Base-by-base conservation (phyloP, 495 filamentous ascomycete species). In the Neurospora sp. region DNA sequence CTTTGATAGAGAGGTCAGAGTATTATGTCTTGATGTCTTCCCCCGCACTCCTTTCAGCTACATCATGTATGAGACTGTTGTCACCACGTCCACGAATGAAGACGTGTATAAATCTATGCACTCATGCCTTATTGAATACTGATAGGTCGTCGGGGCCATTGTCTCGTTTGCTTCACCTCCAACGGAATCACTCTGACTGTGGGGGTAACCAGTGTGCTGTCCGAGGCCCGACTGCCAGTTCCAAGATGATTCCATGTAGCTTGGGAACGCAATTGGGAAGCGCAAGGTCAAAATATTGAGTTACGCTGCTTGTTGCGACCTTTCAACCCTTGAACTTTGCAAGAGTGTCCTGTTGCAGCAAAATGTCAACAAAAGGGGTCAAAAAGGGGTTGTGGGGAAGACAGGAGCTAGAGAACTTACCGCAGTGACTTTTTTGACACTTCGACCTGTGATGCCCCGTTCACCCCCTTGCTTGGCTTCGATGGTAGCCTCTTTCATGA, bases 401-500 rank as follows among this genome's bases (percentile, higher is more conserved):
- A 54, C 42, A 46, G 0, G 41, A 44, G 41, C 41, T 66, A 73
- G 42, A 71, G 20, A 66, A 79, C 90, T 41, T 80, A 93, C 94
- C 84, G 90, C 89, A 6, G 91, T 92, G 54, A 91, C 93, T 79
- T 93, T 93, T 76, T 89, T 89, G 71, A 97, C 87, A 44, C 90
- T 90, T 75, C 89, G 89, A 8, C 92, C 91, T 49, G 90, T 92
- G 72, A 96, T 88, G 20, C 87, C 86, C 78, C 89, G 89, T 79
- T 95, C 92, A 41, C 92, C 91, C 7, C 87, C 82, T 81, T 92
- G 90, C 76, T 93, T 93, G 71, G 90, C 89, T 74, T 91, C 87
- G 74, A 97, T 93, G 1, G 88, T 86, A 2, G 94, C 91, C 84
- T 97, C 93, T 72, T 92, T 93, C 84, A 97, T 89, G 74, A 97